Evolutionary conservation across 768 basidiomycete genomes (phyloP).

Genomic region (Goffeauzyma gilvescens): DNA sequence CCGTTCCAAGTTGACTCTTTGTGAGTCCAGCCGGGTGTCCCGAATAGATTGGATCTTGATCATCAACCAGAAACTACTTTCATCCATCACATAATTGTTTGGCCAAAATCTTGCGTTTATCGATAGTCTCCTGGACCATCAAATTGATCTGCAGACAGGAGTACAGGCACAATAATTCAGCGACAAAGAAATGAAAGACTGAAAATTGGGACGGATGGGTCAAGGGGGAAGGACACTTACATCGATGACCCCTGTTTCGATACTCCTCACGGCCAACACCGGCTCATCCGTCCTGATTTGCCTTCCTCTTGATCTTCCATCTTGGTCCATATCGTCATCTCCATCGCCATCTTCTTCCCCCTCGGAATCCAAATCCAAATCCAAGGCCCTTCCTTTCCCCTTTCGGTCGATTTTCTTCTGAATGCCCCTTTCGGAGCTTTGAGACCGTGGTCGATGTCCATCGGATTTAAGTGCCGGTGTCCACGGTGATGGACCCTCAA

Average conservation of each 20-base stretch:
- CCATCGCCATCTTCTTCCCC: conserved; percentile 3
- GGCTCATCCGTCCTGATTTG: conserved; percentile 12
- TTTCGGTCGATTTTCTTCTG: not conserved
- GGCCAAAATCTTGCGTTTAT: too few species aligned
- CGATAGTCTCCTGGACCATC: conserved; percentile 28
- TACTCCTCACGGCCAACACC: conserved; percentile 22
- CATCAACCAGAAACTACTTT: too few species aligned
- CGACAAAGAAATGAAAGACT: not conserved
- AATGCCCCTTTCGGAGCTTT: not conserved
- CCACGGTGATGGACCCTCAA: conserved; percentile 21
- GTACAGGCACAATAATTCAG: not conserved
- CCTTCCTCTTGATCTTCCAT: too few species aligned
- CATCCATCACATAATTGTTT: too few species aligned
- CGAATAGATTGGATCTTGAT: too few species aligned
- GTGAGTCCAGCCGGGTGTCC: too few species aligned
- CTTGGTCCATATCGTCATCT: not conserved
- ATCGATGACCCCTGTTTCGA: conserved; percentile 31
- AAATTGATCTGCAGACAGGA: conserved; percentile 17
- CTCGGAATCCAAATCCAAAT: too few species aligned
- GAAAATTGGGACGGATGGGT: not conserved
- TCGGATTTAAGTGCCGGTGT: conserved; percentile 21
- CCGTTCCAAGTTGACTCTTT: too few species aligned
- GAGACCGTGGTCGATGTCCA: conserved; percentile 15
- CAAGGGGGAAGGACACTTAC: conserved; percentile 14
- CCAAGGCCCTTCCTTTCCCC: too few species aligned